These are phyloP conservation scores for Cerrena zonata DNA, from an alignment of 1,284 basidiomycete species.

Conservation along the genomic window DNA sequence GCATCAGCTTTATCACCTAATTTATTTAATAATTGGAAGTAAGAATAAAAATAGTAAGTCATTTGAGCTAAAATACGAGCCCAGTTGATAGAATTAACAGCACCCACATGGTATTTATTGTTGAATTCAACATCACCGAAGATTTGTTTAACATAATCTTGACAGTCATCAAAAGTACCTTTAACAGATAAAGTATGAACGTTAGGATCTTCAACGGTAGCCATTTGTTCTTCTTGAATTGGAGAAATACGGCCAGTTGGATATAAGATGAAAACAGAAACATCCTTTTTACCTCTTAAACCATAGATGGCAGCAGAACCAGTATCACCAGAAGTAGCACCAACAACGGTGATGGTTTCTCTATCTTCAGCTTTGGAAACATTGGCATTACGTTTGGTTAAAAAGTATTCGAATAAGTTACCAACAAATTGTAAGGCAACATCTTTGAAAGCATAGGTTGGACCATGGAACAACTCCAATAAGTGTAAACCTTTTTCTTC, in stretches of 20 bases:
- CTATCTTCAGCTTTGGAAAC: constrained; percentile 51
- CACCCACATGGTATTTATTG: constrained; percentile 81
- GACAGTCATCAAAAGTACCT: constrained; percentile 97
- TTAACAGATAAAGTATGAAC: constrained; percentile 93
- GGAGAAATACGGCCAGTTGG: constrained; percentile 96
- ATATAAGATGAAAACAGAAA: constrained; percentile 96
- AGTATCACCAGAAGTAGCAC: constrained; percentile 96
- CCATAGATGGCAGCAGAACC: constrained; percentile 98
- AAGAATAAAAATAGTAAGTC: constrained; percentile 96
- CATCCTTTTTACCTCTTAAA: constrained; percentile 85
- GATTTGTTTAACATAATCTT: constrained; percentile 92
- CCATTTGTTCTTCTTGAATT: constrained; percentile 99
- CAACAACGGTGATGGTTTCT: constrained; percentile 87
- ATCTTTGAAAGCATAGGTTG: constrained; percentile 99
- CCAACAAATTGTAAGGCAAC: constrained; percentile 95
- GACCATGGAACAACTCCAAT: constrained; percentile 95
- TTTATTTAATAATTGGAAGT: constrained; percentile 64
- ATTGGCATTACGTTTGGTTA: constrained; percentile 68
- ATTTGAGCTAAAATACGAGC: constrained; percentile 98
- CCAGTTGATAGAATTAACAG: constrained; percentile 99
- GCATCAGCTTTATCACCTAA: constrained; percentile 37
- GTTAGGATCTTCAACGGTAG: constrained; percentile 90
- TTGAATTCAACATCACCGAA: constrained; percentile 90
- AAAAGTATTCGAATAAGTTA: constrained; percentile 97
- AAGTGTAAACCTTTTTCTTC: too few relatives aligned